Conservation (phyloP, 352 stramenopile genomes). For the Elongisporangium anandrum region DNA sequence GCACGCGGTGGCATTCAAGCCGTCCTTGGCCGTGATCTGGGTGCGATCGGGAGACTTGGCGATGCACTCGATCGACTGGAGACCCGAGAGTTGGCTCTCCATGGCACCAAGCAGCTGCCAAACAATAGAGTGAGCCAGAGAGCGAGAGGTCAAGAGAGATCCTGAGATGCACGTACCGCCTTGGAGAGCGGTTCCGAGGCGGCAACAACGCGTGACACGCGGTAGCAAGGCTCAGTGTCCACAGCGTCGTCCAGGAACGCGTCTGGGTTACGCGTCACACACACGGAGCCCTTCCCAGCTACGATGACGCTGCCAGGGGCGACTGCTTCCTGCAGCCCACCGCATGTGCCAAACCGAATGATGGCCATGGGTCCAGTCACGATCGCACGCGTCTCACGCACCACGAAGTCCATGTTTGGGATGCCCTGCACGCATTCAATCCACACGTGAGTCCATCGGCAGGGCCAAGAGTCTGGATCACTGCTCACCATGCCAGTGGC, state of each 20-base stretch:
- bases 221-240: conserved; percentile 19
- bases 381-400: conserved; percentile 50
- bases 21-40: conserved; percentile 22
- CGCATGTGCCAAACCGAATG: conserved; percentile 62
- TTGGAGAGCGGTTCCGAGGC: conserved; percentile 22
- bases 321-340: conserved; percentile 28
- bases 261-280: conserved; percentile 41
- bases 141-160: neutral
- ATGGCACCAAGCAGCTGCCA: conserved; percentile 22
- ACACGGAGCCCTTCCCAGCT: conserved; percentile 37
- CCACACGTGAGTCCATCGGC: too few species aligned
- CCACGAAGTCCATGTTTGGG: conserved; percentile 76
- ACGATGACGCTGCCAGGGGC: conserved; percentile 50
- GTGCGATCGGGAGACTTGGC: conserved; percentile 12
- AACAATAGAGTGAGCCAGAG: neutral
- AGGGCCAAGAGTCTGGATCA: too few species aligned
- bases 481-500: conserved; percentile 54
- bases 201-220: conserved; percentile 30
- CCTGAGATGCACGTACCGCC: conserved; percentile 9
- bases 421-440: conserved; percentile 23
- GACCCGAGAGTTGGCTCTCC: conserved; percentile 11
- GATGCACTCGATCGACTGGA: conserved; percentile 15
- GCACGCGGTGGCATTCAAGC: conserved; percentile 55
- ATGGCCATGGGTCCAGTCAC: conserved; percentile 48
- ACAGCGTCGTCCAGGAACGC: conserved; percentile 33